Percentiles rank a stretch among this genome's conserved stretches.
Conservation (phyloP, 208 protist genomes). For the Strigomonas culicis region DNA sequence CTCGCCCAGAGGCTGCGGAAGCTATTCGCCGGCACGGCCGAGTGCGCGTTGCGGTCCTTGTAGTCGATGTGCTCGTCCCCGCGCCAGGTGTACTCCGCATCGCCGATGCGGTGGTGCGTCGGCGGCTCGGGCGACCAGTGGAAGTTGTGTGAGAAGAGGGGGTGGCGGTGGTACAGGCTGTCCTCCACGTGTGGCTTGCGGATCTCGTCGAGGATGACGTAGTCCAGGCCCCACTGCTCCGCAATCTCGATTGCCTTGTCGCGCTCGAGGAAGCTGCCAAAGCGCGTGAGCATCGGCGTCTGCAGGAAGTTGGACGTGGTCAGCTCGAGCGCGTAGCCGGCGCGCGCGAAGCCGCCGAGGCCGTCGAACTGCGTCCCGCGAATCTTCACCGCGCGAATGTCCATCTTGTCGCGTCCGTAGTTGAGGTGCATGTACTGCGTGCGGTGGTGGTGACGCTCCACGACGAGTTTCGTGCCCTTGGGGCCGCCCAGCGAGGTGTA, state of each 20-base stretch:
- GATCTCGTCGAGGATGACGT: constrained; percentile 77
- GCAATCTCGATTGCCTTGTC: constrained; percentile 61
- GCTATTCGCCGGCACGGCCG: constrained; percentile 28
- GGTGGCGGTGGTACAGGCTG: constrained; percentile 71
- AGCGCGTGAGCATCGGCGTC: constrained; percentile 36
- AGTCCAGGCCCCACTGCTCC: constrained; percentile 83
- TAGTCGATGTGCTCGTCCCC: constrained; percentile 76
- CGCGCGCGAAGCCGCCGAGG: constrained; percentile 62
- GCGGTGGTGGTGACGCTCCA: constrained; percentile 61
- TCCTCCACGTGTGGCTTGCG: constrained; percentile 70
- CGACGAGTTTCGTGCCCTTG: constrained; percentile 37
- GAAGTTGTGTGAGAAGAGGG: constrained; percentile 82
- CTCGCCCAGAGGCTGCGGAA: constrained; percentile 4
- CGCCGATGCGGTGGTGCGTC: constrained; percentile 65
- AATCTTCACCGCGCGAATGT: constrained; percentile 60
- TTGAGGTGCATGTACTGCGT: constrained; percentile 60
- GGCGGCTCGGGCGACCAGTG: constrained; percentile 64
- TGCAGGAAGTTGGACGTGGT: constrained; percentile 53
- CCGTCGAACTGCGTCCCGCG: constrained; percentile 55
- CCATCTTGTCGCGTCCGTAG: constrained; percentile 31
- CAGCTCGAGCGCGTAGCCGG: constrained; percentile 54
- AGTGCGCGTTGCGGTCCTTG: constrained; percentile 53
- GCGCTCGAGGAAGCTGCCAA: constrained; percentile 42
- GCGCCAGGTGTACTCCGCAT: constrained; percentile 85
- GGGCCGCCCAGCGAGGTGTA: constrained; percentile 44